Conservation (phyloP, 331 rosid genomes). For the Malus hybrid region DNA sequence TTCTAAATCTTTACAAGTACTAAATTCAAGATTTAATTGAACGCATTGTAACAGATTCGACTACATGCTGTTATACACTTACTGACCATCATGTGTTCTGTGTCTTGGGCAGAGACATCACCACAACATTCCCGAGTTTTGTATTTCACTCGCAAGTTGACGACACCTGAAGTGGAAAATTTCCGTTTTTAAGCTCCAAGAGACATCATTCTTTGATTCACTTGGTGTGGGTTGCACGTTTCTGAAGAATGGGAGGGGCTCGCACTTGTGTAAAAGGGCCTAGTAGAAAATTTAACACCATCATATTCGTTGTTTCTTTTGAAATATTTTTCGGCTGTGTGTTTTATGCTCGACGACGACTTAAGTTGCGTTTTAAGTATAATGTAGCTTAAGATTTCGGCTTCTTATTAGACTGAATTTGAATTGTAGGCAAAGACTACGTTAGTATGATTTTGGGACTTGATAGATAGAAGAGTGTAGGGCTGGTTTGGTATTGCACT, state of each 20-base stretch:
- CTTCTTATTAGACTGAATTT: not conserved
- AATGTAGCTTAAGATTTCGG: not conserved
- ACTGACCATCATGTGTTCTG: constrained; percentile 1
- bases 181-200: not conserved
- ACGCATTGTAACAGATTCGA: not conserved
- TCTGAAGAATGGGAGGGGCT: constrained; percentile 6
- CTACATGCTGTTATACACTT: not conserved
- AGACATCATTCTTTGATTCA: constrained; percentile 10
- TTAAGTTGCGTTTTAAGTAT: not conserved
- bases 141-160: constrained; percentile 70
- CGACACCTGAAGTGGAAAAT: constrained; percentile 24
- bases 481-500: too few species aligned
- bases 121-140: constrained; percentile 96
- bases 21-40: not conserved
- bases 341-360: not conserved
- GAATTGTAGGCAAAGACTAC: not conserved
- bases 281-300: constrained; percentile 4
- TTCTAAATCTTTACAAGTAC: not conserved
- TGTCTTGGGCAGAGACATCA: constrained; percentile 64
- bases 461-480: not conserved
- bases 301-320: constrained; percentile 12
- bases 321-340: constrained; percentile 20
- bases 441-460: not conserved
- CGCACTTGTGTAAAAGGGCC: constrained; percentile 3
- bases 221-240: constrained; percentile 11